Base-by-base conservation (phyloP, 176 grass and related monocot species). In the Olyra latifolia region DNA sequence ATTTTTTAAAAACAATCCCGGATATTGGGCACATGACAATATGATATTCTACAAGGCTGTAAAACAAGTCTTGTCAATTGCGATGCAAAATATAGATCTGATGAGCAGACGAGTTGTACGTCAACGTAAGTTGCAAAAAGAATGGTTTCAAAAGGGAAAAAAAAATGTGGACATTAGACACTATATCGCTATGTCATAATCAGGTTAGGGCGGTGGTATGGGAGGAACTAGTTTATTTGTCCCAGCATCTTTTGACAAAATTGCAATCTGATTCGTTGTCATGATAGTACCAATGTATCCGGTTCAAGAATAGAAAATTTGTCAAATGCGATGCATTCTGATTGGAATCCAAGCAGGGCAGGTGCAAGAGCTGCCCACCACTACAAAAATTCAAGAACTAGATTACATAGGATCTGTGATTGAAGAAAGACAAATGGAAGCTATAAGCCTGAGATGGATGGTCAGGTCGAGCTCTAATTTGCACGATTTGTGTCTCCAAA, bases 201-300 rank as follows among this genome's bases (percentile, higher is more conserved):
- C 24, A 39, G 35, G 28, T 64, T 63, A 46, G 42, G 42, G 46
- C 4, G 72, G 39, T 28, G 72, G 39, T 28, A 45, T 66, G 60
- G 80, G 72, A 17, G 8, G 23, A 53, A 70, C 39, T 43, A 65
- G 39, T 59, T 69, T 58, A 76, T 82, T 55, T 87, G 24, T 62
- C 35, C 54, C 19, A 10, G 17, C 77, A 87, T 83, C 66, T 83
- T 83, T 46, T 65, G 66, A 88, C 62, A 72, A 83, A 66, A 88
- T 74, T 73, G 28, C 48, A 49, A 60, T 71, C 30, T 56, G 52
- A 16, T 49, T 49, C 38, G 22, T 77, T 52, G 53, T 62, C 64
- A 52, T 49, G n/a, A n/a, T n/a, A n/a, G 17, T 40, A 27, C 22
- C 55, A 35, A 35, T 35, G 32, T 35, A 66, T 74, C 68, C 10